Evolutionary conservation across 1,284 basidiomycete species (phyloP).

Genomic region (Apiotrichum porosum): DNA sequence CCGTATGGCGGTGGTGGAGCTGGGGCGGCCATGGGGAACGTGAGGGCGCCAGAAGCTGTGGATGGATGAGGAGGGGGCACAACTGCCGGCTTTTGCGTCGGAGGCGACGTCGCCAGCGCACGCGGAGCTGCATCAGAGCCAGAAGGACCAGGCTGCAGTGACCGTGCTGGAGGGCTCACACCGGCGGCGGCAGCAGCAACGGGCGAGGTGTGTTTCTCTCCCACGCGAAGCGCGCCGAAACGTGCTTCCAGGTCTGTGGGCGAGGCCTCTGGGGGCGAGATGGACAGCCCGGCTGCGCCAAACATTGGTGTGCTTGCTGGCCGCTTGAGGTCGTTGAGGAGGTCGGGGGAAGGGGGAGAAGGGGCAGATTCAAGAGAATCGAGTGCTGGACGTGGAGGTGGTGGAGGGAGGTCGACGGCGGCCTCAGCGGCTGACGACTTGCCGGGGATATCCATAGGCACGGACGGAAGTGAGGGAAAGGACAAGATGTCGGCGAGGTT

Average conservation of each 20-base stretch:
- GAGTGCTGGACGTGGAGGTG: slow-evolving; percentile 1
- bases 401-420: neutral
- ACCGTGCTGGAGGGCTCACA: neutral
- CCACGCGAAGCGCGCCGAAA: too few relatives aligned
- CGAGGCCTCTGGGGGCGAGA: slow-evolving; percentile 1
- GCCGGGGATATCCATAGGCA: slow-evolving; percentile 12
- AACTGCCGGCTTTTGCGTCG: neutral
- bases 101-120: neutral
- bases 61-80: neutral
- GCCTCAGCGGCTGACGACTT: neutral
- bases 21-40: neutral
- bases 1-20: neutral
- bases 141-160: too few relatives aligned
- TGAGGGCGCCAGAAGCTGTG: too few relatives aligned
- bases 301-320: slow-evolving; percentile 26
- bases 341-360: slow-evolving; percentile 23
- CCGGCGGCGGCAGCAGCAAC: neutral
- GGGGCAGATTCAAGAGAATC: slow-evolving; percentile 6
- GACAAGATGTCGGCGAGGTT: slow-evolving; percentile 1
- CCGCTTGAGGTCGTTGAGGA: slow-evolving; percentile 16
- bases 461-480: slow-evolving; percentile 14
- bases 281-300: neutral
- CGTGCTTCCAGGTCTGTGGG: neutral
- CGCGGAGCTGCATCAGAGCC: too few relatives aligned
- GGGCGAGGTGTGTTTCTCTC: too few relatives aligned